Evolutionary conservation across 1,284 basidiomycete genomes (phyloP).

Genomic region (Pholiota adiposa): DNA sequence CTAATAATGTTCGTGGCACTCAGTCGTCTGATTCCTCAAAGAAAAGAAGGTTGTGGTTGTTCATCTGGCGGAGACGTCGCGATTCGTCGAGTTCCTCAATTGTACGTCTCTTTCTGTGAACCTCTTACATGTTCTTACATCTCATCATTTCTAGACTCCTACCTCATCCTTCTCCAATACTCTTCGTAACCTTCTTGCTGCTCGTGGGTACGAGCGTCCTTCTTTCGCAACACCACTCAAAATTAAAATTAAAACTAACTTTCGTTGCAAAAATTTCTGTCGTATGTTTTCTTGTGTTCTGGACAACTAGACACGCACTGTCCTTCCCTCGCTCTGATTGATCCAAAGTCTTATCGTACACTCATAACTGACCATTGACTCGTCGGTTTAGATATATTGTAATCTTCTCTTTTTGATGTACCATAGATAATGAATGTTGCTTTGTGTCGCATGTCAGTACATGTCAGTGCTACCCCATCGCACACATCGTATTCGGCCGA

Average conservation of each 20-base stretch:
- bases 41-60: background rate
- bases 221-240: background rate
- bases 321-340: too few species aligned
- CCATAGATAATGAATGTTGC: background rate
- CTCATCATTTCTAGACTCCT: background rate
- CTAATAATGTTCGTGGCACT: background rate
- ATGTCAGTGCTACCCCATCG: too few species aligned
- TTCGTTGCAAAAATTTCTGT: background rate
- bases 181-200: background rate
- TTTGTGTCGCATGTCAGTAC: too few species aligned
- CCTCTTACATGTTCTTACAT: background rate
- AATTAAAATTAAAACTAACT: background rate
- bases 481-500: too few species aligned
- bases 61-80: background rate
- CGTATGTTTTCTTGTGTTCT: too few species aligned
- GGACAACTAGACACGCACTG: too few species aligned
- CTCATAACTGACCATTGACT: background rate
- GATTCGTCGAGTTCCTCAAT: background rate
- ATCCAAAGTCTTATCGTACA: too few species aligned
- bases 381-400: background rate
- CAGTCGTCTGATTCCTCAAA: background rate
- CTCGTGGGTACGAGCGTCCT: background rate
- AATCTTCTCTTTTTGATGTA: background rate
- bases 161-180: background rate
- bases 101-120: background rate